Conservation (phyloP, 1,139 yeast species). For the Blastobotrys persicus region DNA sequence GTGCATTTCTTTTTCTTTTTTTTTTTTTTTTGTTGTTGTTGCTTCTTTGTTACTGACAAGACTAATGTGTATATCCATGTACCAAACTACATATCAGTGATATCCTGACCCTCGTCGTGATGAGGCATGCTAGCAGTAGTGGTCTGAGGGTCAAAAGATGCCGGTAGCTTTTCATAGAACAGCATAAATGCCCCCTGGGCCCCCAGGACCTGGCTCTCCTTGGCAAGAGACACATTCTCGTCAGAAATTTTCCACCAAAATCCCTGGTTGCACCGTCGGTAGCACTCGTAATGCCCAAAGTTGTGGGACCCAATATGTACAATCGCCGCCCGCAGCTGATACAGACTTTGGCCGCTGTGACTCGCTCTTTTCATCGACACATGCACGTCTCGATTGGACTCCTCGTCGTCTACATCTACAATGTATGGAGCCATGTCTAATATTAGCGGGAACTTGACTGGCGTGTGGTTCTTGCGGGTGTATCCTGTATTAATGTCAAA, state of each 20-base stretch:
- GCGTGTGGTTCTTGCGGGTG: constrained; percentile 79
- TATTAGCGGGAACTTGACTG: constrained; percentile 69
- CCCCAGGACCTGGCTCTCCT: constrained; percentile 72
- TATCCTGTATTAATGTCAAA: constrained; percentile 83
- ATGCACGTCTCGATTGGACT: constrained; percentile 55
- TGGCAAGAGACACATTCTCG: constrained; percentile 76
- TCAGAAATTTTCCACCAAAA: constrained; percentile 96
- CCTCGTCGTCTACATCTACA: constrained; percentile 57
- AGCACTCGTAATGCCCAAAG: constrained; percentile 92
- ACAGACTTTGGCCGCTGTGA: constrained; percentile 35
- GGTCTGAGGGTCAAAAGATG: not conserved
- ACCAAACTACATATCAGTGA: constrained; percentile 8
- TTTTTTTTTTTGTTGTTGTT: not conserved
- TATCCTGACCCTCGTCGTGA: constrained; percentile 7
- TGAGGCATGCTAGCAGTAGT: too few relatives aligned
- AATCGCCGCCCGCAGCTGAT: constrained; percentile 77
- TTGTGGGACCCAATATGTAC: constrained; percentile 93
- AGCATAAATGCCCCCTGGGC: constrained; percentile 92
- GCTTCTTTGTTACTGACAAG: too few relatives aligned
- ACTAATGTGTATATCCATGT: too few relatives aligned
- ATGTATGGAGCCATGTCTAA: constrained; percentile 67
- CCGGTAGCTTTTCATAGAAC: constrained; percentile 58
- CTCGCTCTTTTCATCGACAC: constrained; percentile 13
- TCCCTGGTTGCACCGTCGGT: constrained; percentile 66
- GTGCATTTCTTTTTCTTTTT: too few relatives aligned